These are phyloP conservation scores for Macrophomina phaseolina DNA, from an alignment of 2,329 filamentous ascomycete species.

Conservation along the genomic window DNA sequence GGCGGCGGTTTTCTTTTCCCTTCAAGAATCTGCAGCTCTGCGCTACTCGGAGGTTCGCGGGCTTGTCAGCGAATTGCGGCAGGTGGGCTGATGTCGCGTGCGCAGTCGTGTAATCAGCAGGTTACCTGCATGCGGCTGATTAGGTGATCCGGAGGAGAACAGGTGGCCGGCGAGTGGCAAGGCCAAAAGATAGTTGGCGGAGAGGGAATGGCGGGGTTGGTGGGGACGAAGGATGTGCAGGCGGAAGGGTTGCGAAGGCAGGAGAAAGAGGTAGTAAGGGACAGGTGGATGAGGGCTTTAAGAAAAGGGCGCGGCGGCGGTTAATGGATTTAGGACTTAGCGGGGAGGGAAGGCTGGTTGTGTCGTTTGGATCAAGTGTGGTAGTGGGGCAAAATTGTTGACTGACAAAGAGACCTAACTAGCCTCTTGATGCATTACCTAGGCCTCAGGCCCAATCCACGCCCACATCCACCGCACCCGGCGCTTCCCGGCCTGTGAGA, in stretches of 20 bases:
- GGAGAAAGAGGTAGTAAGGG: not conserved
- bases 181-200: not conserved
- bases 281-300: slow-evolving; percentile 11
- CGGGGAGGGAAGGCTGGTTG: not conserved
- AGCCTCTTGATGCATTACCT: too few species aligned
- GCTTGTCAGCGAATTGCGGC: not conserved
- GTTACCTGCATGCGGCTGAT: not conserved
- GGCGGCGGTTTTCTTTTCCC: not conserved
- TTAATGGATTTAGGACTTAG: slow-evolving; percentile 19
- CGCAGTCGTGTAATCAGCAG: slow-evolving; percentile 8
- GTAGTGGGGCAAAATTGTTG: slow-evolving; percentile 20
- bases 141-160: slow-evolving; percentile 5
- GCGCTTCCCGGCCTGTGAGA: slow-evolving; percentile 15
- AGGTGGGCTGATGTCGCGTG: slow-evolving; percentile 16
- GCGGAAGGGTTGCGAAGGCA: not conserved
- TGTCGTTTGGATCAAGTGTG: not conserved
- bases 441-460: not conserved
- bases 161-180: not conserved
- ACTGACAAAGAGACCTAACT: not conserved
- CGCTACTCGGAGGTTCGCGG: slow-evolving; percentile 7
- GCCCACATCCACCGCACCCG: not conserved
- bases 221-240: not conserved
- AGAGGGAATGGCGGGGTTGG: not conserved
- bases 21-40: slow-evolving; percentile 8
- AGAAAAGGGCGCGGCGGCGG: not conserved